Percentiles rank a stretch among this genome's conserved stretches.
Conservation (phyloP, 192 early-diverging fungal genomes). For the Cladochytrium replicatum region DNA sequence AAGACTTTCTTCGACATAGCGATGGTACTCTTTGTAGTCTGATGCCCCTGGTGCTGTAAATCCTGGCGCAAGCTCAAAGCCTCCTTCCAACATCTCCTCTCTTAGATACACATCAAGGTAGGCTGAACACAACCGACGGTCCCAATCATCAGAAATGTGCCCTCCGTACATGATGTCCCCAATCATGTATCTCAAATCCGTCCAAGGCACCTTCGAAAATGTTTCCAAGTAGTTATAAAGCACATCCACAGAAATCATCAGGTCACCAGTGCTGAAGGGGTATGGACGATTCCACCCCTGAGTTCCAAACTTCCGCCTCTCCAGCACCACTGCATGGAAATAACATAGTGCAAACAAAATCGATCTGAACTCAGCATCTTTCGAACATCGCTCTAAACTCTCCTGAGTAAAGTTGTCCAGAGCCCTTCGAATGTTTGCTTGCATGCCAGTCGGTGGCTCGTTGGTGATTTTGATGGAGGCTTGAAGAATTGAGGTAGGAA, state of each 20-base stretch:
- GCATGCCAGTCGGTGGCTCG: slow-evolving; percentile 60
- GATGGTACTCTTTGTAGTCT: slow-evolving; percentile 56
- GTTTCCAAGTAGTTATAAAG: slow-evolving; percentile 52
- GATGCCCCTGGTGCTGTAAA: slow-evolving; percentile 46
- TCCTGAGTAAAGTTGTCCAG: slow-evolving; percentile 60
- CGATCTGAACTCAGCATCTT: slow-evolving; percentile 51
- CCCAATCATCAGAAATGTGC: slow-evolving; percentile 63
- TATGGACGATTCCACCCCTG: slow-evolving; percentile 57
- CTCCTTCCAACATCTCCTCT: slow-evolving; percentile 53
- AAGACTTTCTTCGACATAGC: slow-evolving; percentile 55
- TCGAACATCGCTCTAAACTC: slow-evolving; percentile 49
- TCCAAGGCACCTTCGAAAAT: slow-evolving; percentile 56
- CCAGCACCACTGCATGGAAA: slow-evolving; percentile 57
- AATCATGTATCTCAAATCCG: slow-evolving; percentile 55
- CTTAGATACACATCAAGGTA: slow-evolving; percentile 52
- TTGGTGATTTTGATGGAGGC: slow-evolving; percentile 61
- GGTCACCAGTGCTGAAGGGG: slow-evolving; percentile 55
- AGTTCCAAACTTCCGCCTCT: slow-evolving; percentile 54
- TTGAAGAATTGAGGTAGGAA: slow-evolving; percentile 56
- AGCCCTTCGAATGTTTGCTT: slow-evolving; percentile 55
- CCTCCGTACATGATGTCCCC: slow-evolving; percentile 63
- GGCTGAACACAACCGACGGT: slow-evolving; percentile 46
- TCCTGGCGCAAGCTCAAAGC: slow-evolving; percentile 53
- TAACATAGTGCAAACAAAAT: slow-evolving; percentile 54
- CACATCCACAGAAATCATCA: slow-evolving; percentile 52